Conservation (phyloP, 208 protist species). For the Wallacemonas collosoma region DNA sequence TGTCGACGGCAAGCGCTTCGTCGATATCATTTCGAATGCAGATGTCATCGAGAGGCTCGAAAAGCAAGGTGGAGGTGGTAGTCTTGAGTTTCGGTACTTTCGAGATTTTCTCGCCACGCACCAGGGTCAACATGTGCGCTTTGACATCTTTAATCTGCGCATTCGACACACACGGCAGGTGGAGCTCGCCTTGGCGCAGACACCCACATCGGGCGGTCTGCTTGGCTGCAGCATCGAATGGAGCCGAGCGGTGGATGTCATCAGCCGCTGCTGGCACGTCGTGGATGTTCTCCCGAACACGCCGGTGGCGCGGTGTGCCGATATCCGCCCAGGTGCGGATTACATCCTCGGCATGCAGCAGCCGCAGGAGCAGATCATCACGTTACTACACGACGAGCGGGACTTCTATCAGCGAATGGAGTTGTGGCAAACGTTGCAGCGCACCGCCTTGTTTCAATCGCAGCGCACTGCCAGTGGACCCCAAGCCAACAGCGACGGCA, state of each 20-base stretch:
- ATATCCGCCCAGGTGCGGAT: constrained; percentile 56
- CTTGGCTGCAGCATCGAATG: constrained; percentile 90
- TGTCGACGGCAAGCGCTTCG: constrained; percentile 45
- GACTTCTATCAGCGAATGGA: constrained; percentile 73
- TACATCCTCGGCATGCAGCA: constrained; percentile 90
- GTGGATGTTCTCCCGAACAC: constrained; percentile 58
- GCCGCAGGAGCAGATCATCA: constrained; percentile 54
- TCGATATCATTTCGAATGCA: constrained; percentile 18
- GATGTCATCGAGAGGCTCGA: constrained; percentile 8
- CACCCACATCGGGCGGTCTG: constrained; percentile 60
- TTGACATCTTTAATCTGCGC: constrained; percentile 76
- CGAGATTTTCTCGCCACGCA: constrained; percentile 49
- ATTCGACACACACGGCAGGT: constrained; percentile 66
- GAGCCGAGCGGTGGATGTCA: constrained; percentile 27
- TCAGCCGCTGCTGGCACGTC: constrained; percentile 63
- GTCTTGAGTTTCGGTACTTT: constrained; percentile 49
- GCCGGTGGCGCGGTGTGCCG: constrained; percentile 46
- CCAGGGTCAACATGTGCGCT: constrained; percentile 37
- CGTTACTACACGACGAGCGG: constrained; percentile 58
- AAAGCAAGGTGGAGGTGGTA: constrained; percentile 11
- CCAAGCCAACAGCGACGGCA: not conserved
- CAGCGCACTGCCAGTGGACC: constrained; percentile 20
- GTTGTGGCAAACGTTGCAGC: constrained; percentile 59
- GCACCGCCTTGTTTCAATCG: constrained; percentile 32
- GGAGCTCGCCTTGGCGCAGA: constrained; percentile 24